These are phyloP conservation scores for Pythium vanterpoolii DNA, from an alignment of 352 stramenopile genomes.

Conservation along the genomic window DNA sequence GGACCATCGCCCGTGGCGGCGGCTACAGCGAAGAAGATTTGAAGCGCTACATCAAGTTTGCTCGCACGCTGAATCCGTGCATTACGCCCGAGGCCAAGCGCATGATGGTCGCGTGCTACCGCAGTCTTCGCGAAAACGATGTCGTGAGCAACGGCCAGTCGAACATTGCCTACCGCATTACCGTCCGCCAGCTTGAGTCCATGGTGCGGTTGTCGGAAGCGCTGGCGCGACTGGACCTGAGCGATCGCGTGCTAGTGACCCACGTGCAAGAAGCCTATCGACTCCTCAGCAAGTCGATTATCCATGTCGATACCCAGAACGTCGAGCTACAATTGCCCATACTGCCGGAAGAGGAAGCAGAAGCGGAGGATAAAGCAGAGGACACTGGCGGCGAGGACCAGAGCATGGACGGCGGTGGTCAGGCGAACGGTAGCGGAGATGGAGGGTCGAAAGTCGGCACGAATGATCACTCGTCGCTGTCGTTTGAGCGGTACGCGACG, in stretches of 20 bases:
- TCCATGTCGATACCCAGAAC: conserved; percentile 98
- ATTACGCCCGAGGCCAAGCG: conserved; percentile 78
- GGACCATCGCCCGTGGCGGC: conserved; percentile 5
- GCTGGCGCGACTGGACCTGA: conserved; percentile 94
- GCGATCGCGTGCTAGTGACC: conserved; percentile 84
- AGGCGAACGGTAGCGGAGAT: conserved; percentile 6
- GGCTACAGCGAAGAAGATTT: conserved; percentile 84
- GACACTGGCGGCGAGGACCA: background rate
- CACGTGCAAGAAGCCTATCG: conserved; percentile 97
- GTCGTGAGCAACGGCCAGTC: conserved; percentile 89
- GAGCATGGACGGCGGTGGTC: background rate
- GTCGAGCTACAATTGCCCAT: conserved; percentile 89
- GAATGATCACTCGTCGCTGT: conserved; percentile 46
- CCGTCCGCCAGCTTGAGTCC: conserved; percentile 97
- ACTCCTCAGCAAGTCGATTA: conserved; percentile 97
- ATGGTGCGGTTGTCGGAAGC: conserved; percentile 98
- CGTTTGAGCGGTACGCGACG: conserved; percentile 77
- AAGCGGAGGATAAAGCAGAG: conserved; percentile 9
- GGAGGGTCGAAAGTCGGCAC: too few relatives aligned
- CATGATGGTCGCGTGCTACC: conserved; percentile 98
- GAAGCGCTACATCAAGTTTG: conserved; percentile 95
- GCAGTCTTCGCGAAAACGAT: conserved; percentile 95
- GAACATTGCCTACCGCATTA: conserved; percentile 98
- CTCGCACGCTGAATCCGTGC: conserved; percentile 63
- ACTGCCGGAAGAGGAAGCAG: conserved; percentile 41